Conservation (phyloP, 371 early-diverging fungal species). For the Coelomomyces lativittatus region DNA sequence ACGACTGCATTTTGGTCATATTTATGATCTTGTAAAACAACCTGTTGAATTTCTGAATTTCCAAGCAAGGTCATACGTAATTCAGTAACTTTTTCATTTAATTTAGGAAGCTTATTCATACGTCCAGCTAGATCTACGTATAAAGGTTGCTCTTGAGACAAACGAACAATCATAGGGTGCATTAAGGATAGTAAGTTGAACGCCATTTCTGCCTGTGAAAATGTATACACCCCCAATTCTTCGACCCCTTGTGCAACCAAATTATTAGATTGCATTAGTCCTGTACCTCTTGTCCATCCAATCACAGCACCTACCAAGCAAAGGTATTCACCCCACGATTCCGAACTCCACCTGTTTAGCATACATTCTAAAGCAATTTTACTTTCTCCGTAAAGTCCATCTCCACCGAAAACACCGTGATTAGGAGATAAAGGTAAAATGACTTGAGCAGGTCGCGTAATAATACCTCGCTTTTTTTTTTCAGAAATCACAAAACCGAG, state of each 20-base stretch:
- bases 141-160: slow-evolving; percentile 62
- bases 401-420: slow-evolving; percentile 83
- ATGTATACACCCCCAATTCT: slow-evolving; percentile 74
- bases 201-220: slow-evolving; percentile 80
- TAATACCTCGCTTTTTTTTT: slow-evolving; percentile 54
- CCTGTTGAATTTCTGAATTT: slow-evolving; percentile 67
- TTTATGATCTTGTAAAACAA: slow-evolving; percentile 56
- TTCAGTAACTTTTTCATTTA: slow-evolving; percentile 52
- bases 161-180: slow-evolving; percentile 62
- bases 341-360: slow-evolving; percentile 79
- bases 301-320: slow-evolving; percentile 81
- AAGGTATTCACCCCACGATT: slow-evolving; percentile 74
- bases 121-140: slow-evolving; percentile 90
- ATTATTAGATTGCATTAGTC: slow-evolving; percentile 82
- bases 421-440: slow-evolving; percentile 85
- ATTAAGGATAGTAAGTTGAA: slow-evolving; percentile 81
- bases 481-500: slow-evolving; percentile 66
- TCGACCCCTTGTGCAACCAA: slow-evolving; percentile 80
- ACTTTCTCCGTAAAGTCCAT: slow-evolving; percentile 85
- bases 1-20: slow-evolving; percentile 58
- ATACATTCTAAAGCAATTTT: slow-evolving; percentile 81
- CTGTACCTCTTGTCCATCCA: slow-evolving; percentile 95
- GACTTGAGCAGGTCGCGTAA: slow-evolving; percentile 76
- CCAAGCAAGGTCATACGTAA: slow-evolving; percentile 60
- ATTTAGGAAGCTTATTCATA: slow-evolving; percentile 60